Base-by-base conservation (phyloP, 306 rosid genomes). In the Canavalia gladiata region DNA sequence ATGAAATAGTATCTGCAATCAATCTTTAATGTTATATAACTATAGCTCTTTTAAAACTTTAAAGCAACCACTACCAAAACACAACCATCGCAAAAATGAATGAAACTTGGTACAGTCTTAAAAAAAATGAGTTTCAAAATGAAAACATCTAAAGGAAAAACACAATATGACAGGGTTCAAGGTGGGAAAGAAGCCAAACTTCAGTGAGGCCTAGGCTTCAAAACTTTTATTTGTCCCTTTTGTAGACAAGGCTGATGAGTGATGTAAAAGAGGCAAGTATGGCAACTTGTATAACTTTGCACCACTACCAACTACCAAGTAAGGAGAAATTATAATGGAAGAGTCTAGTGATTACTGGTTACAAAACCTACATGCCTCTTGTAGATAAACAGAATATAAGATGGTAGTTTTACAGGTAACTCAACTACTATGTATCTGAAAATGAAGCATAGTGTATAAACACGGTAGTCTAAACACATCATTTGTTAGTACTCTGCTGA, bases 111-210 rank as follows among this genome's bases (percentile, higher is more conserved):
- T 18, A 18, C 72, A 41, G 65, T 30, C 87, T 41, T 43, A 47
- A 71, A 56, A 72, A 55, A 7, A 18, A 81, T 8, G 34, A 58
- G 64, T 62, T 81, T 70, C 68, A 62, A 70, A 76, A 41, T n/a
- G 12, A 46, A 33, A 68, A 75, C 55, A 55, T 77, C 28, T 35
- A 47, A 56, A 72, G 57, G 65, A 59, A 25, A 31, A 28, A 47
- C n/a, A 47, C 7, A 31, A 57, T 35, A 8, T 77, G 43, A 35
- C 52, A 6, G 29, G 62, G 34, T 56, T 76, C 3, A 25, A 64
- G 29, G 60, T 47, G 18, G 29, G 18, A 76, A 71, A 28, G 67
- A 59, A 72, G 58, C 31, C 57, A 41, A 83, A 70, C 67, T 59
- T 60, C 52, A 11, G 25, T 74, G 13, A 7, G 10, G 43, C 68